Conservation (phyloP, 2,329 filamentous ascomycete genomes). For the Xylariaceae sp. region DNA sequence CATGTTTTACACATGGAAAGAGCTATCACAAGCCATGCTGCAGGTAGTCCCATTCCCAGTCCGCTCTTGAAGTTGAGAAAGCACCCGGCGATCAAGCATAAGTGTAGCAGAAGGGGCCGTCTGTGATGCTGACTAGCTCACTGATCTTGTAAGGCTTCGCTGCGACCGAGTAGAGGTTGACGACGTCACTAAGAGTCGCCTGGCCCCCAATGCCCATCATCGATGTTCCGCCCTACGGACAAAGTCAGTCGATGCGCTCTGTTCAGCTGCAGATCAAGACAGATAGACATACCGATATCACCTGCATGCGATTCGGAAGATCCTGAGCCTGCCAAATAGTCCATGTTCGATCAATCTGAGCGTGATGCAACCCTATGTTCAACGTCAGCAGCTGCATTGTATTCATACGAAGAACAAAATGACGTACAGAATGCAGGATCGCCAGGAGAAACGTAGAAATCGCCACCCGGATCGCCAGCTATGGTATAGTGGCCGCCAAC, state of each 20-base stretch:
- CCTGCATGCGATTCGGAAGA: slow-evolving; percentile 14
- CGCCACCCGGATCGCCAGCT: slow-evolving; percentile 36
- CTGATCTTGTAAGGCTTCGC: slow-evolving; percentile 18
- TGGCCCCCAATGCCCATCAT: slow-evolving; percentile 11
- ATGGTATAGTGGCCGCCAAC: slow-evolving; percentile 39
- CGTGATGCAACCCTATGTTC: slow-evolving; percentile 13
- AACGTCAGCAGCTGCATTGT: neutral
- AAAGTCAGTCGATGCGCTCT: neutral
- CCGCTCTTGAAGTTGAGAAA: no score
- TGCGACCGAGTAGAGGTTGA: slow-evolving; percentile 15
- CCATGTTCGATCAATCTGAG: slow-evolving; percentile 18
- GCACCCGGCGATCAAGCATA: slow-evolving; percentile 16
- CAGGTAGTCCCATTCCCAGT: no score
- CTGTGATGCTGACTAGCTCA: slow-evolving; percentile 27
- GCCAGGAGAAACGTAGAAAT: slow-evolving; percentile 30
- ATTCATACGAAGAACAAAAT: neutral
- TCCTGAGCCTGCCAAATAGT: slow-evolving; percentile 18
- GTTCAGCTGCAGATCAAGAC: neutral
- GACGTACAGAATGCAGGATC: slow-evolving; percentile 26
- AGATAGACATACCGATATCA: slow-evolving; percentile 21
- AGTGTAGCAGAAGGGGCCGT: slow-evolving; percentile 30
- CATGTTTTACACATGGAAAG: no score
- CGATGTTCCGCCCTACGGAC: slow-evolving; percentile 7
- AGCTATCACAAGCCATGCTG: no score
- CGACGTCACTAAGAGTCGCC: slow-evolving; percentile 10